These are phyloP conservation scores for Phytophthora litchii DNA, from an alignment of 352 stramenopile genomes.

Conservation along the genomic window DNA sequence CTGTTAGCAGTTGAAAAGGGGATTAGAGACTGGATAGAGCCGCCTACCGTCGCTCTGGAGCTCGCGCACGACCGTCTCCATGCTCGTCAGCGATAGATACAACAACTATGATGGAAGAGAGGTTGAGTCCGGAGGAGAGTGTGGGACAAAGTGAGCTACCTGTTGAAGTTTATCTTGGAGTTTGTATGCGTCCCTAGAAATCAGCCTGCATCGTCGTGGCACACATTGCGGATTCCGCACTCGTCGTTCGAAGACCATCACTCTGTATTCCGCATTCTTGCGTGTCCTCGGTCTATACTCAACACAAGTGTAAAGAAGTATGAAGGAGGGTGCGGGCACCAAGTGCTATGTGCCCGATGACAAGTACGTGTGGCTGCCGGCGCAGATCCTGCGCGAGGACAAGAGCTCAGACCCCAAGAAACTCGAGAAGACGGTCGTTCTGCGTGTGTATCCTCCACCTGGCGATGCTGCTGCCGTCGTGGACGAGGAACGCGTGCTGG, in stretches of 20 bases:
- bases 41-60: conserved; percentile 71
- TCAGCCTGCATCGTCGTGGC: conserved; percentile 13
- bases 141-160: neutral
- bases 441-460: conserved; percentile 55
- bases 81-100: conserved; percentile 32
- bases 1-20: neutral
- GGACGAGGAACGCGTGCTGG: conserved; percentile 61
- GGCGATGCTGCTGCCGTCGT: conserved; percentile 21
- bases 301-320: conserved; percentile 13
- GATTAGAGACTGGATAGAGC: neutral
- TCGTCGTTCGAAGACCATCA: conserved; percentile 13
- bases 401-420: conserved; percentile 55
- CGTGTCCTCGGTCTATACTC: neutral
- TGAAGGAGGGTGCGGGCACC: conserved; percentile 49
- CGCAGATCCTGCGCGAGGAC: conserved; percentile 70
- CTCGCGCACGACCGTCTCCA: conserved; percentile 77
- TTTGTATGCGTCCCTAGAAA: conserved; percentile 29
- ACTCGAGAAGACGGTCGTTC: conserved; percentile 59
- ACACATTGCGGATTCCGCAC: conserved; percentile 13
- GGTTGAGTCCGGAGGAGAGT: conserved; percentile 17
- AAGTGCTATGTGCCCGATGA: conserved; percentile 89
- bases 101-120: conserved; percentile 26
- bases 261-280: conserved; percentile 22
- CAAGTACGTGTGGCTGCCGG: conserved; percentile 76
- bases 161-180: conserved; percentile 35